Base-by-base conservation (phyloP, 164 flowering plant genomes). In the Warburgia ugandensis region DNA sequence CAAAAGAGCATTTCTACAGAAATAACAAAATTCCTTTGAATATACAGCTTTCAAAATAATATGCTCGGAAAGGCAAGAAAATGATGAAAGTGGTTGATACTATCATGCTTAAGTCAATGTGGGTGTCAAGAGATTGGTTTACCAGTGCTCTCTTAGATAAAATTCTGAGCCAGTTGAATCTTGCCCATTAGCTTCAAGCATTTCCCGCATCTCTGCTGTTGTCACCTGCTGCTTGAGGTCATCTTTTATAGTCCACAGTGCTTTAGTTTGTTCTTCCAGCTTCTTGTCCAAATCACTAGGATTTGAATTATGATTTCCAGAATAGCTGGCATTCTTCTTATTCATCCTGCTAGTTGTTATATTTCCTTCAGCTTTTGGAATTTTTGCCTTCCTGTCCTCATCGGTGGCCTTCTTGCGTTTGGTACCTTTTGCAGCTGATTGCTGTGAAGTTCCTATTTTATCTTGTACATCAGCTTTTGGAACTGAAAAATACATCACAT, bases 91-190 rank as follows among this genome's bases (percentile, higher is more conserved):
- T n/a, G n/a, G n/a, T n/a, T n/a, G n/a, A n/a, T n/a, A n/a, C n/a
- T n/a, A n/a, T n/a, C n/a, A n/a, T n/a, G n/a, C n/a, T n/a, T n/a
- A n/a, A n/a, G n/a, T n/a, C n/a, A n/a, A n/a, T n/a, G n/a, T n/a
- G n/a, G n/a, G n/a, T n/a, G n/a, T 28, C 2, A 26, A 26, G 32
- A 29, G 25, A 31, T n/a, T n/a, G 17, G 27, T 30, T 66, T 81
- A 94, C 99, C 99, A 94, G 45, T 75, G 81, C 42, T 89, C 96
- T 17, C 96, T 80, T 58, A 94, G 62, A 64, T 78, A 92, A 71
- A 82, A 76, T 56, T 89, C 99, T 50, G 97, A 89, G 56, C 97
- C 97, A 23, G 76, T 37, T 50, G 92, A 71, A 58, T 76, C 79
- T 68, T 86, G 97, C 36, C 38, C 72, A 73, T 89, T 89, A 13